Base-by-base conservation (phyloP, 352 stramenopile genomes). In the Globisporangium solare region DNA sequence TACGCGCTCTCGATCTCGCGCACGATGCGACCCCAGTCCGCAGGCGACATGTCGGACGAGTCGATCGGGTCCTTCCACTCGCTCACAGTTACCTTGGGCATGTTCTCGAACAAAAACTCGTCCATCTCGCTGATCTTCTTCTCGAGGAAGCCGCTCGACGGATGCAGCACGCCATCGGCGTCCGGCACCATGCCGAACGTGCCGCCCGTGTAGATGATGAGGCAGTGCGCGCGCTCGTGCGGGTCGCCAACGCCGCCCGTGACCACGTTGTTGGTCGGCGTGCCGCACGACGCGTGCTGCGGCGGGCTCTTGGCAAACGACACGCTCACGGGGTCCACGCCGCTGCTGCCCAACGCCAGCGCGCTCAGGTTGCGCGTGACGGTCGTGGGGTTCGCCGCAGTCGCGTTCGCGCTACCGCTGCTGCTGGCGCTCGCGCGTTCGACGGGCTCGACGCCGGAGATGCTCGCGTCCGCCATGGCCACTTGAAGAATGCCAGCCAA, bases 1-100 rank as follows among this genome's bases (percentile, higher is more conserved):
- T 98, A 98, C 39, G 96, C 81, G 43, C 76, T 73, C 63, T 97
- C 91, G 51, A 99, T 98, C 67, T 98, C 92, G 20, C 66, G 70
- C n/a, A 92, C 95, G 42, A 99, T 94, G 31, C 63, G 66, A 0
- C 68, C 73, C 96, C 96, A 99, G 76, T 99, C 90, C 7, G 61
- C 64, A 0, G 94, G 93, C 7, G 66, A 73, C 84, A 93, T 91
- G 67, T 93, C 81, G 54, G 79, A 92, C 54, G 83, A 93, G 75
- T 99, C 96, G 49, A 97, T 91, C 47, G 95, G 86, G 4, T 89
- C 58, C 3, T 62, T 63, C 82, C 81, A 93, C 61, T 93, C 81
- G 43, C 70, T 83, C 41, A 94, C 79, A 1, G 75, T 89, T 49
- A 92, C 80, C 11, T 64, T 58, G 11, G 85, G 83, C 81, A 92